These are phyloP conservation scores for Fusarium falciforme DNA, from an alignment of 2,329 filamentous ascomycete species.

Conservation along the genomic window DNA sequence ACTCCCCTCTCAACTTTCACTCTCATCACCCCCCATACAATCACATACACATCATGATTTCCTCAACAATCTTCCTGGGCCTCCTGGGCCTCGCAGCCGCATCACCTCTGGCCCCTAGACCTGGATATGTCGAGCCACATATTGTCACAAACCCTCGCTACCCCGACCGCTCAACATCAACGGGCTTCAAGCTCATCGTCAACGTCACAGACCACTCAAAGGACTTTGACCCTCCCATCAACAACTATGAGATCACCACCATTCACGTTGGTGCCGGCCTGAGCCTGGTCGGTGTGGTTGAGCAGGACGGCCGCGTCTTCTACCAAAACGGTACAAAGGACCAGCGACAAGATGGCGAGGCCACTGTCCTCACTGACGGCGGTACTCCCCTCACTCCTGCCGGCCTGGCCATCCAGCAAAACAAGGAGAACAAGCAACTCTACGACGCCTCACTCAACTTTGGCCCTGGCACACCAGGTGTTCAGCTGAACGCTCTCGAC, in stretches of 20 bases:
- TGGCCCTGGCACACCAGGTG: slow-evolving; percentile 51
- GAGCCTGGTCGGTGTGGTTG: slow-evolving; percentile 52
- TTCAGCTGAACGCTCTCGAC: slow-evolving; percentile 45
- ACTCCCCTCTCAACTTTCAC: neutral
- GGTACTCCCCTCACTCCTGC: slow-evolving; percentile 53
- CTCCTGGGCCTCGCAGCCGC: slow-evolving; percentile 42
- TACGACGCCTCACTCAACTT: slow-evolving; percentile 44
- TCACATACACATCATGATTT: slow-evolving; percentile 34
- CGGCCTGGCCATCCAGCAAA: slow-evolving; percentile 48
- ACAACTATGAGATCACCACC: slow-evolving; percentile 53
- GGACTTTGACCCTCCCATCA: slow-evolving; percentile 56
- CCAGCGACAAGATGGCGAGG: slow-evolving; percentile 46
- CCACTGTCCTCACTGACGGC: slow-evolving; percentile 55
- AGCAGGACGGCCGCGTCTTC: slow-evolving; percentile 50
- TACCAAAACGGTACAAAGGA: slow-evolving; percentile 61
- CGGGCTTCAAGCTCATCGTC: slow-evolving; percentile 56
- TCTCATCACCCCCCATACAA: slow-evolving; percentile 1
- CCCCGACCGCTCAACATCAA: slow-evolving; percentile 31
- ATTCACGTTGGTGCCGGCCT: slow-evolving; percentile 58
- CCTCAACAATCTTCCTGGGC: slow-evolving; percentile 38
- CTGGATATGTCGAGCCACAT: slow-evolving; percentile 16
- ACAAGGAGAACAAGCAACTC: slow-evolving; percentile 49
- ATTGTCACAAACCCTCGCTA: slow-evolving; percentile 25
- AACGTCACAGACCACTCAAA: slow-evolving; percentile 55
- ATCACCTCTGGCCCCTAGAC: slow-evolving; percentile 22